Evolutionary conservation across 1,139 yeast genomes (phyloP), one percentile per base, ranked within the genome.

Genomic region (Kodamaea arcana): DNA sequence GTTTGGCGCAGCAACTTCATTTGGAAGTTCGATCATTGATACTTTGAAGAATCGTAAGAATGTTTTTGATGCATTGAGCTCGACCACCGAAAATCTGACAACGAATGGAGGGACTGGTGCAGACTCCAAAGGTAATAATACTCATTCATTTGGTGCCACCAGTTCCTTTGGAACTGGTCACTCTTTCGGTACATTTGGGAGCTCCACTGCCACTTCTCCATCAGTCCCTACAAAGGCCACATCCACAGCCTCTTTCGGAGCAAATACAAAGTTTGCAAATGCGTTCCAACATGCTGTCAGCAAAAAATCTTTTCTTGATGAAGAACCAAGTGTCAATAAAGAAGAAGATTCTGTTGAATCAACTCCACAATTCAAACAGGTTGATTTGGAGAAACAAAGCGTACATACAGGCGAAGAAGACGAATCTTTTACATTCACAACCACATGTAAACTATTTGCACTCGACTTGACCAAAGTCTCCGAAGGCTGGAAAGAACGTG

Each of bases 401-500:
- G 65, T 83, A 5, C 76, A 78, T 38, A 87, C 97, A 0, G 98
- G 98, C 2, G 98, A 94, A 58, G 98, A 92, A 56, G 71, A 78
- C 37, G 98, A 94, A 56, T 67, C 67, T 29, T 76, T 86, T 0
- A 59, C 81, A 8, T 86, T 77, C 55, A 76, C 77, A 27, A 72
- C 83, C 30, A 79, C 83, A 28, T 88, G 94, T 11, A 87, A 90
- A 54, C 64, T 92, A 14, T 94, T 88, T 54, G 86, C 81, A 34
- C 64, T 87, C 45, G 80, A 83, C 46, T 63, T 90, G 27, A 62
- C 80, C 1, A 71, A 76, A 27, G 71, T 83, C 1, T 58, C 72
- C 10, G 76, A 72, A 18, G 97, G 96, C 2, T 94, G 99, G 98
- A 92, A 85, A 56, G 98, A 94, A 58, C 76, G 95, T 50, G 99